Conservation (phyloP, 106 monocot species). For the Phalaenopsis equestris region DNA sequence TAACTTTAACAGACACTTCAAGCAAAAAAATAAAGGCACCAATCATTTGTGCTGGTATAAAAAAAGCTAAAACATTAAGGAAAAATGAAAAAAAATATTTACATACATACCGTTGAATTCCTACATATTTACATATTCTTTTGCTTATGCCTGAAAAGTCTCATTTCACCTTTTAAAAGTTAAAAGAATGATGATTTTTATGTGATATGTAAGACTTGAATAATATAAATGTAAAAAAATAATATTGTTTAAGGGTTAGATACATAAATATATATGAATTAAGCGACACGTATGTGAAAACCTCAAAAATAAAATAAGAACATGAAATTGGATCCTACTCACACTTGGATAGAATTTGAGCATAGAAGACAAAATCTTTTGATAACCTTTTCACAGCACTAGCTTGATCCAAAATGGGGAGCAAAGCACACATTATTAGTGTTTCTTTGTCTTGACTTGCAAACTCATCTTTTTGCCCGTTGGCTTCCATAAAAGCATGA, state of each 20-base stretch:
- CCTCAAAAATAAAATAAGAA: neutral
- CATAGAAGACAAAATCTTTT: neutral
- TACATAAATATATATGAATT: too few relatives aligned
- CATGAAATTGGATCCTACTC: slow-evolving; percentile 1
- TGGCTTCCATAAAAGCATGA: neutral
- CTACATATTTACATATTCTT: too few relatives aligned
- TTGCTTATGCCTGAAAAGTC: too few relatives aligned
- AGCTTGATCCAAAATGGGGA: neutral
- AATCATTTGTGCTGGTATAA: neutral
- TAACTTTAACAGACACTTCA: neutral
- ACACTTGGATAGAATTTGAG: neutral
- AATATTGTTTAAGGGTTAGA: neutral
- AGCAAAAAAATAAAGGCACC: neutral
- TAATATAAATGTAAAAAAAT: neutral
- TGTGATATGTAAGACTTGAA: too few relatives aligned
- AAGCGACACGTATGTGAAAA: too few relatives aligned
- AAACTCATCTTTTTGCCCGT: neutral
- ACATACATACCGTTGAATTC: too few relatives aligned
- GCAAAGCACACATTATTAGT: neutral
- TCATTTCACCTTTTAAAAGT: too few relatives aligned
- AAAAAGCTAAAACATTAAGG: neutral
- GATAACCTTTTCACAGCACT: neutral
- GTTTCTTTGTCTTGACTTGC: neutral
- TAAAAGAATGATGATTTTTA: too few relatives aligned
- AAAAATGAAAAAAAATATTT: too few relatives aligned